Evolutionary conservation across 495 filamentous ascomycete species (phyloP).

Genomic region (Penicillium egyptiacum): DNA sequence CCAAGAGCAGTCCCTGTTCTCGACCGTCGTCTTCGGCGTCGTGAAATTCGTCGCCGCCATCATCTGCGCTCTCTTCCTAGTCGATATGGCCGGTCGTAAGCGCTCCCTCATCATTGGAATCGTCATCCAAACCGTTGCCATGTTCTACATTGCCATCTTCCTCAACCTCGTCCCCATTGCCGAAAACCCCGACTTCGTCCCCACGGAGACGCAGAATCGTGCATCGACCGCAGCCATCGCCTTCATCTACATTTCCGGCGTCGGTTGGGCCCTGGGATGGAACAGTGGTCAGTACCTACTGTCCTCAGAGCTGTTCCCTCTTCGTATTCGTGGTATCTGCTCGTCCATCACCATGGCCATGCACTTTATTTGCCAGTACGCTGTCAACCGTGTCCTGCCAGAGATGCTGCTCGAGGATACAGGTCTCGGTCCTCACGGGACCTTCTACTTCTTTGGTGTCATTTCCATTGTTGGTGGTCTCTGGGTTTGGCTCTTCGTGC

Average conservation of each 20-base stretch:
- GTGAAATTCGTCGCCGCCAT: constrained; percentile 58
- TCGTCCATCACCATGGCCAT: constrained; percentile 32
- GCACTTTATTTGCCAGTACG: constrained; percentile 64
- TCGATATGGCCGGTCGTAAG: constrained; percentile 20
- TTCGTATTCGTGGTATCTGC: constrained; percentile 15
- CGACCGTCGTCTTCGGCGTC: constrained; percentile 60
- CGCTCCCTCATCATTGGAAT: constrained; percentile 18
- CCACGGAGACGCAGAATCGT: not conserved
- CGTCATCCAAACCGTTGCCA: constrained; percentile 13
- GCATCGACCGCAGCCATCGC: constrained; percentile 12
- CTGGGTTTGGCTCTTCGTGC: constrained; percentile 49
- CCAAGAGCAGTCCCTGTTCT: constrained; percentile 53
- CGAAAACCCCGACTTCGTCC: not conserved
- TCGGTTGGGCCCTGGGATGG: constrained; percentile 23
- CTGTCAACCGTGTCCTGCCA: constrained; percentile 5
- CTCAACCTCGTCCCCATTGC: constrained; percentile 22
- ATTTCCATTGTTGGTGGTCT: constrained; percentile 49
- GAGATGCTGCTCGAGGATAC: constrained; percentile 7
- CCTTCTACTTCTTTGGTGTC: constrained; percentile 10
- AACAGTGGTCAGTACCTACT: constrained; percentile 21
- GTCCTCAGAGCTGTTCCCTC: constrained; percentile 17
- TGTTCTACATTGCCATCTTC: constrained; percentile 22
- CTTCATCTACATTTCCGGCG: constrained; percentile 18
- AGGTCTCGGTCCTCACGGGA: constrained; percentile 5
- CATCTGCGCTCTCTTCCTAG: constrained; percentile 43